Conservation (phyloP, 2,329 filamentous ascomycete genomes). For the Cyclaneusma minus region DNA sequence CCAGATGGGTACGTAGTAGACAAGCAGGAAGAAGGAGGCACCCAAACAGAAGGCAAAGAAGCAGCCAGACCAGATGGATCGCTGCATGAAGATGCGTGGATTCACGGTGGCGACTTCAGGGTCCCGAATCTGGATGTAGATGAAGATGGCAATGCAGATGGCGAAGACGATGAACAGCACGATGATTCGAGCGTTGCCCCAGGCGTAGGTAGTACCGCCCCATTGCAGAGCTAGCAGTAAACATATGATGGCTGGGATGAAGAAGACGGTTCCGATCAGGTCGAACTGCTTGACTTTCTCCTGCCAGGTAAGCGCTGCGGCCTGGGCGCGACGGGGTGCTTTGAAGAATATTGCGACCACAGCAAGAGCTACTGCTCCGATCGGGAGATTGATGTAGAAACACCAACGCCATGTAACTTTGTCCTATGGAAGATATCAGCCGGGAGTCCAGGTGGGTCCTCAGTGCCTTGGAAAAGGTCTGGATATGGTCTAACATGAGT, state of each 20-base stretch:
- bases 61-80: constrained; percentile 20
- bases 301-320: constrained; percentile 9
- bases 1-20: constrained; percentile 31
- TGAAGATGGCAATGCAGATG: constrained; percentile 12
- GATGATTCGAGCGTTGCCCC: constrained; percentile 17
- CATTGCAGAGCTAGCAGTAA: constrained; percentile 16
- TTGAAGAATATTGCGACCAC: constrained; percentile 21
- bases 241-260: constrained; percentile 18
- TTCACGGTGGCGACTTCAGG: constrained; percentile 24
- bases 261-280: constrained; percentile 12
- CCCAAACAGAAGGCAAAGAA: constrained; percentile 20
- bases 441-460: constrained; percentile 7
- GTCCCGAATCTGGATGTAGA: constrained; percentile 21
- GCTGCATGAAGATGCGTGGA: constrained; percentile 20
- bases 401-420: constrained; percentile 22
- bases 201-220: constrained; percentile 9
- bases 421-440: constrained; percentile 14
- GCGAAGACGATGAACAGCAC: constrained; percentile 13
- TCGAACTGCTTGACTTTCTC: constrained; percentile 16
- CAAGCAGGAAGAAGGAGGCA: constrained; percentile 17
- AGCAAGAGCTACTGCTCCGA: constrained; percentile 18
- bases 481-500: background rate
- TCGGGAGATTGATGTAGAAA: constrained; percentile 24
- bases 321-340: constrained; percentile 7
- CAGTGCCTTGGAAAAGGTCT: background rate